Evolutionary conservation across 208 protist species (phyloP).

Genomic region (Giardia muris): DNA sequence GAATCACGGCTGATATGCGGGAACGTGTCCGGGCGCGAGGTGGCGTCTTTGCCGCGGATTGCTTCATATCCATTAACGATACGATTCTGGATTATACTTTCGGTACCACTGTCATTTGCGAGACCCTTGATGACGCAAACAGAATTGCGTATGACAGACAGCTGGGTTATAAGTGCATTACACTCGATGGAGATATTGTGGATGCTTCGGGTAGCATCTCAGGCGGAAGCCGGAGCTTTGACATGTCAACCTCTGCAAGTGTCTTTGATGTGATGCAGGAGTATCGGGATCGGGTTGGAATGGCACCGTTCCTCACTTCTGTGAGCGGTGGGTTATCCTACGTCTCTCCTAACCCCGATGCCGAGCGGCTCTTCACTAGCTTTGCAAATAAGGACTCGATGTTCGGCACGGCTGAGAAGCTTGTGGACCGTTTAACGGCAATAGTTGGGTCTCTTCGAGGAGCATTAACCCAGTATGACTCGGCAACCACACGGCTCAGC

Average conservation of each 20-base stretch:
- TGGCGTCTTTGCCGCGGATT: slow-evolving; percentile 51
- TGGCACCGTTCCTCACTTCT: neutral
- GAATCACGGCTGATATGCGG: neutral
- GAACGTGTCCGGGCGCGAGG: neutral
- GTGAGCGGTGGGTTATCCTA: too few relatives aligned
- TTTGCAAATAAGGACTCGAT: too few relatives aligned
- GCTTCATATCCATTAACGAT: slow-evolving; percentile 56
- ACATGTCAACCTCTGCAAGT: neutral
- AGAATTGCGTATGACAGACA: slow-evolving; percentile 59
- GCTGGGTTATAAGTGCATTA: slow-evolving; percentile 61
- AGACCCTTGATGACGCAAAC: slow-evolving; percentile 55
- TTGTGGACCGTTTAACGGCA: too few relatives aligned
- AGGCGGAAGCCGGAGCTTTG: slow-evolving; percentile 27
- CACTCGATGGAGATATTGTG: slow-evolving; percentile 85
- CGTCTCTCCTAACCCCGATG: too few relatives aligned
- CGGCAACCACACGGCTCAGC: too few relatives aligned
- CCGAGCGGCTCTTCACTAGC: too few relatives aligned
- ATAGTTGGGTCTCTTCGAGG: too few relatives aligned
- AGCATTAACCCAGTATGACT: too few relatives aligned
- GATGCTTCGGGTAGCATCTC: slow-evolving; percentile 88
- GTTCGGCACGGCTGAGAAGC: too few relatives aligned
- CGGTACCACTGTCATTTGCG: slow-evolving; percentile 77
- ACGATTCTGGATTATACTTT: slow-evolving; percentile 76
- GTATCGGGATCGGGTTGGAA: neutral
- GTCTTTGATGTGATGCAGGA: neutral